Conservation (phyloP, 768 basidiomycete species). For the Lyophyllum decastes region DNA sequence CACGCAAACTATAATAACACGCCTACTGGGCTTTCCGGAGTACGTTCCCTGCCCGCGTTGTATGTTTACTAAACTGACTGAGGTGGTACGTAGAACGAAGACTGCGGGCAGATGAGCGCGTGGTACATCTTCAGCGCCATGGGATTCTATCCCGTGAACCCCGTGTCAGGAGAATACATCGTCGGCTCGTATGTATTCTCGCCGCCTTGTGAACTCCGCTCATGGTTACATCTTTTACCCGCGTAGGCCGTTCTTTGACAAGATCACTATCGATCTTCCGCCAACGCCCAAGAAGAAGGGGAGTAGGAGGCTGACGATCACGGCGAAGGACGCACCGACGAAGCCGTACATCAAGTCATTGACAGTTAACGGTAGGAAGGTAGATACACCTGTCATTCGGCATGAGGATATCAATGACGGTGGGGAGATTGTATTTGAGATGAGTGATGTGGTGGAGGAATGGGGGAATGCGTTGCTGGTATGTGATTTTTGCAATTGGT, state of each 20-base stretch:
- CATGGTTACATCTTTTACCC: background rate
- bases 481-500: background rate
- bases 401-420: conserved; percentile 47
- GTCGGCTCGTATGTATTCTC: conserved; percentile 61
- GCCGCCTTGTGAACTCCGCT: background rate
- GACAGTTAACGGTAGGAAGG: conserved; percentile 49
- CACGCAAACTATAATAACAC: conserved; percentile 64
- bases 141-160: conserved; percentile 86
- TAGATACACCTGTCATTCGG: conserved; percentile 49
- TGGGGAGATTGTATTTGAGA: conserved; percentile 22
- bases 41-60: conserved; percentile 28
- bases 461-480: conserved; percentile 18
- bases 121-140: conserved; percentile 85
- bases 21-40: conserved; percentile 71
- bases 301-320: conserved; percentile 46
- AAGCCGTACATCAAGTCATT: conserved; percentile 65
- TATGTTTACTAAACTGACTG: too few species aligned
- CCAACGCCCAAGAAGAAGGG: conserved; percentile 18
- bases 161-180: conserved; percentile 73
- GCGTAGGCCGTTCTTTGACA: conserved; percentile 49
- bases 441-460: conserved; percentile 19
- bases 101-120: conserved; percentile 89
- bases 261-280: conserved; percentile 59
- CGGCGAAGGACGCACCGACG: conserved; percentile 54
- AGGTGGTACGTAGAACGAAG: conserved; percentile 80